phyloP scores from a whole-genome alignment of 1,284 basidiomycete species.

The Tilletia setariae region DNA sequence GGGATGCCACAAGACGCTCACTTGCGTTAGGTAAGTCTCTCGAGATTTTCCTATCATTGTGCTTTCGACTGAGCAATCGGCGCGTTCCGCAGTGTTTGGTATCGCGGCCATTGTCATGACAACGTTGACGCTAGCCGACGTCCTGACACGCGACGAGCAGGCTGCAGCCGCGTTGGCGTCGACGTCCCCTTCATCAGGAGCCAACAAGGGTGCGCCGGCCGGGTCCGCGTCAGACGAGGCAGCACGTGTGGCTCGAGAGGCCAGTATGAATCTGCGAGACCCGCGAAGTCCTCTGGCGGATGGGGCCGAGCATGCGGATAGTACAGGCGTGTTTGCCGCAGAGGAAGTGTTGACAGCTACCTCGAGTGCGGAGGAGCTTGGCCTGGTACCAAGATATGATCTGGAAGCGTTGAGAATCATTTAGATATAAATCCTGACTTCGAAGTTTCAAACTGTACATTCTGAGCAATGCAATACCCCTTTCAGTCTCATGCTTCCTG shows the following conservation, averaged over 20 bases:
- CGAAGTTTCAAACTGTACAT: no score
- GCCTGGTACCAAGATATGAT: conserved; percentile 15
- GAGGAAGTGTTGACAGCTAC: not conserved
- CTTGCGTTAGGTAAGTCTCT: conserved; percentile 25
- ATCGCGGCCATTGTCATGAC: conserved; percentile 50
- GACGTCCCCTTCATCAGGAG: not conserved
- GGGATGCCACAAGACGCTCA: conserved; percentile 51
- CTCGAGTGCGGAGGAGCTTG: conserved; percentile 17
- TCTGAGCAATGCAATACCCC: no score
- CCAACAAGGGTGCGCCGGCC: not conserved
- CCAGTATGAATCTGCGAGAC: conserved; percentile 5
- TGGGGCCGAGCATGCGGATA: not conserved
- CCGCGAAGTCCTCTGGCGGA: not conserved
- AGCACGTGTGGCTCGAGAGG: conserved; percentile 2
- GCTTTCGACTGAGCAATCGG: not conserved
- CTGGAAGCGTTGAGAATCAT: conserved; percentile 13
- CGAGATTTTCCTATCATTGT: not conserved
- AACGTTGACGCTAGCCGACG: conserved; percentile 50
- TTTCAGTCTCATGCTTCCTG: no score
- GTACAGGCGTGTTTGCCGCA: not conserved
- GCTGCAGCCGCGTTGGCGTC: conserved; percentile 19
- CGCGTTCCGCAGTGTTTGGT: conserved; percentile 39
- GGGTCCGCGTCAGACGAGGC: not conserved
- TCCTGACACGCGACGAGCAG: conserved; percentile 41
- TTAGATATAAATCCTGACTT: not conserved